phyloP scores from a whole-genome alignment of 192 early-diverging fungal genomes.

The Spizellomyces punctatus region DNA sequence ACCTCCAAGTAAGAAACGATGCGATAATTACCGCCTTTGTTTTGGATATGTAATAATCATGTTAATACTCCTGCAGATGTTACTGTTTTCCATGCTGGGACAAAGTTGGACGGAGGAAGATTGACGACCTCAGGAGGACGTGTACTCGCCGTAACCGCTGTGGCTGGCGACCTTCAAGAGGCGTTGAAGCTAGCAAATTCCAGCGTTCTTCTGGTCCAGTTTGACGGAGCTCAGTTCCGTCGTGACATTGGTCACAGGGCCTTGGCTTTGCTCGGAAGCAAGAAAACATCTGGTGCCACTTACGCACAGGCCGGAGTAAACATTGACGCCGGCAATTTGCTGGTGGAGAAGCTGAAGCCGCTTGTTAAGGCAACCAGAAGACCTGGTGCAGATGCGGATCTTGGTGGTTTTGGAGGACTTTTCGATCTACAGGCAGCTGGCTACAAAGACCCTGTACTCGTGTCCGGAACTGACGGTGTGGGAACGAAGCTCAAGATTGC shows the following conservation, averaged over 20 bases:
- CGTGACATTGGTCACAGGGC: slow-evolving; percentile 90
- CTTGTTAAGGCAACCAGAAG: slow-evolving; percentile 91
- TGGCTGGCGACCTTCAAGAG: slow-evolving; percentile 67
- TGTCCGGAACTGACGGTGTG: slow-evolving; percentile 98
- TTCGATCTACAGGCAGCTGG: slow-evolving; percentile 96
- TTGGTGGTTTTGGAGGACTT: slow-evolving; percentile 97
- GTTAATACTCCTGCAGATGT: slow-evolving; percentile 37
- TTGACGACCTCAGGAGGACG: slow-evolving; percentile 91
- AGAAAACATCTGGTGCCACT: slow-evolving; percentile 64
- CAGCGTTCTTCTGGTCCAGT: slow-evolving; percentile 64
- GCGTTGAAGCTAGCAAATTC: slow-evolving; percentile 83
- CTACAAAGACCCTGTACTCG: slow-evolving; percentile 89
- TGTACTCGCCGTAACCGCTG: slow-evolving; percentile 90
- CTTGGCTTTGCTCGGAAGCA: slow-evolving; percentile 43
- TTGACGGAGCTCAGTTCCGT: slow-evolving; percentile 87
- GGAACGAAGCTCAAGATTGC: slow-evolving; percentile 99
- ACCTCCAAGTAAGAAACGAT: slow-evolving; percentile 26
- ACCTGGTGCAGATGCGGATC: slow-evolving; percentile 91
- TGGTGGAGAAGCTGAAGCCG: slow-evolving; percentile 96
- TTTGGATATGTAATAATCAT: not conserved
- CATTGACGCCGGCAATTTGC: slow-evolving; percentile 93
- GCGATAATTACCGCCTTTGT: not conserved
- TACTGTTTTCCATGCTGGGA: slow-evolving; percentile 94
- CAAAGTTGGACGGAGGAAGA: slow-evolving; percentile 56
- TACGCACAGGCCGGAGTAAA: slow-evolving; percentile 96